A percentile compares a stretch with the other conserved stretches of the same genome.
These are phyloP conservation scores for Aspergillus caelatus DNA, from an alignment of 2,329 filamentous ascomycete species.

Conservation along the genomic window DNA sequence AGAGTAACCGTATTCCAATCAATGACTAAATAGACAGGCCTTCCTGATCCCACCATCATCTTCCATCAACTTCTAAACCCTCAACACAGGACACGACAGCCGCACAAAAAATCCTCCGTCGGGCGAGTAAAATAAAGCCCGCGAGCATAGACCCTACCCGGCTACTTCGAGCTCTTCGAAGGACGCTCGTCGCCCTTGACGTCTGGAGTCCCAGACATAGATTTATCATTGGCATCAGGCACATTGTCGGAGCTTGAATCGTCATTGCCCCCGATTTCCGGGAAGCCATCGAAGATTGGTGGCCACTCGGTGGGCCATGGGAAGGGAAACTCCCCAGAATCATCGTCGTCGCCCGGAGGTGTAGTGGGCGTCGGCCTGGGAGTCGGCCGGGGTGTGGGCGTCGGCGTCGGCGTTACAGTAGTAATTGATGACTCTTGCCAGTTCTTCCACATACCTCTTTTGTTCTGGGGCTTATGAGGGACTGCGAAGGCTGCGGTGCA, in stretches of 20 bases:
- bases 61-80: background rate
- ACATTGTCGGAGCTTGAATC: background rate
- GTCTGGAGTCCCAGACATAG: background rate
- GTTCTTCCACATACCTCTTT: background rate
- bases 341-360: background rate
- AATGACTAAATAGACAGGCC: background rate
- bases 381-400: background rate
- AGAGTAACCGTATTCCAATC: background rate
- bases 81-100: background rate
- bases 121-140: background rate
- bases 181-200: background rate
- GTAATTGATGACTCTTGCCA: background rate
- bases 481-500: slow-evolving; percentile 13
- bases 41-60: background rate
- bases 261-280: background rate
- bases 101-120: background rate
- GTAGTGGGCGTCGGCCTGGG: background rate
- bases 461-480: background rate
- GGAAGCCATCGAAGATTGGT: background rate
- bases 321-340: background rate
- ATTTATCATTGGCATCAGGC: background rate
- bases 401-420: background rate
- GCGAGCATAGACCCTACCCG: background rate
- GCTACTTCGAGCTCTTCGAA: background rate
- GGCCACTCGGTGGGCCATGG: background rate